A percentile compares a stretch with the other conserved stretches of the same genome.
These are phyloP conservation scores for Pyracantha coccinea DNA, from an alignment of 331 rosid genomes.

Conservation along the genomic window DNA sequence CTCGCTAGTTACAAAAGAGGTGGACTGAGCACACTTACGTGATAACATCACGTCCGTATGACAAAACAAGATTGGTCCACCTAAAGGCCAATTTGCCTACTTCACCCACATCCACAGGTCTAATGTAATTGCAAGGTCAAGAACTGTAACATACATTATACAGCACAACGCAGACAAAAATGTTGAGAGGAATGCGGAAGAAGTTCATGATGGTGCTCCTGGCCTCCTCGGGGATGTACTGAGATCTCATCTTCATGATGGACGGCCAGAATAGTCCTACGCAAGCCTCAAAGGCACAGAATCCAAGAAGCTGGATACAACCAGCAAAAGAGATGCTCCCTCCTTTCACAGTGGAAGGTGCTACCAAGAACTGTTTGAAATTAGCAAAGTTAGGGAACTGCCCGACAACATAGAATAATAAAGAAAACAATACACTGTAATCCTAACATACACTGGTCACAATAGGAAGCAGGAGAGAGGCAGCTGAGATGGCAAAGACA, in stretches of 20 bases:
- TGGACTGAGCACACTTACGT: neutral
- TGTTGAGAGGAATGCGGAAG: slow-evolving; percentile 98
- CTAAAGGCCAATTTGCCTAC: no score
- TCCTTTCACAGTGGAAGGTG: slow-evolving; percentile 57
- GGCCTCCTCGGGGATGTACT: slow-evolving; percentile 98
- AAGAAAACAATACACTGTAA: neutral
- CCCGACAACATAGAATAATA: slow-evolving; percentile 9
- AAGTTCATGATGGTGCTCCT: slow-evolving; percentile 99
- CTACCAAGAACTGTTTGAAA: slow-evolving; percentile 65
- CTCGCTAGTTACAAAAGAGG: slow-evolving; percentile 9
- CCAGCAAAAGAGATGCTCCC: slow-evolving; percentile 75
- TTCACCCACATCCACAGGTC: no score
- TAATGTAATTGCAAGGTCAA: no score
- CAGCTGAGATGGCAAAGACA: slow-evolving; percentile 65
- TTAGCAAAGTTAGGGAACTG: slow-evolving; percentile 25
- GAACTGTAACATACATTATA: slow-evolving; percentile 54
- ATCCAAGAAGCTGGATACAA: slow-evolving; percentile 75
- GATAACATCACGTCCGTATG: neutral
- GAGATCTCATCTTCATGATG: slow-evolving; percentile 99
- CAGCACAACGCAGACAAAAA: slow-evolving; percentile 92
- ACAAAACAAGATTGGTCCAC: no score
- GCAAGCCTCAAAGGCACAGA: slow-evolving; percentile 87
- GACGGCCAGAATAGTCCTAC: slow-evolving; percentile 99
- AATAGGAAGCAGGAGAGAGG: slow-evolving; percentile 60
- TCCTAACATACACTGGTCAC: slow-evolving; percentile 44